Evolutionary conservation across 192 early-diverging fungal genomes (phyloP), one percentile per base, ranked within the genome.

Genomic region (Entophlyctis luteolus): DNA sequence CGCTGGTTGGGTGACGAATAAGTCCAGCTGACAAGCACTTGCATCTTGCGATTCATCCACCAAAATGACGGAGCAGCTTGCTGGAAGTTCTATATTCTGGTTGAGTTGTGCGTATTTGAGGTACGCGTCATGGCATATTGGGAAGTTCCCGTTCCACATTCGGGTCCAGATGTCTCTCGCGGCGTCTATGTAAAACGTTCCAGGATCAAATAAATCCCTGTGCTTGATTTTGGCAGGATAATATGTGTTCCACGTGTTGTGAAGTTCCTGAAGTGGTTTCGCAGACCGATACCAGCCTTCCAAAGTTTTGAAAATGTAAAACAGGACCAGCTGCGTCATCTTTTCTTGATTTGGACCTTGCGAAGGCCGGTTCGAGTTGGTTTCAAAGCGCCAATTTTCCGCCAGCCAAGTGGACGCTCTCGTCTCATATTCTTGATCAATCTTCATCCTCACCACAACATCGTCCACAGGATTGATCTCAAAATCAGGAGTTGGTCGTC

Each of bases 301-400:
- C n/a, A 68, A 46, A 20, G 67, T 68, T 50, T 68, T 68, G 67
- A 68, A 68, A n/a, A 68, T 49, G 27, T 59, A 68, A 45, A 59
- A 68, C 5, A 20, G 35, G 20, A 5, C 10, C 16, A 54, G 50
- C 29, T 66, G 12, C n/a, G 48, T 23, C 33, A 16, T 47, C 14
- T 42, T 34, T 1, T 59, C 28, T 20, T 14, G 14, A n/a, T 22
- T 34, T 59, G 36, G 36, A 12, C 18, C 50, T 27, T n/a, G 8
- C 10, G 39, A 12, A 12, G 8, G 8, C n/a, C 10, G 39, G 39
- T 42, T n/a, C n/a, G 39, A 42, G 39, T 8, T 12, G 39, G n/a
- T n/a, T n/a, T n/a, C n/a, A n/a, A n/a, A n/a, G n/a, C 25, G 12
- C 49, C 12, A 39, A 25, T 42, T 59, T 3, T 3, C 10, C 1